Evolutionary conservation across 257 asterid species (phyloP).

Genomic region (Solanum infundibuliforme): DNA sequence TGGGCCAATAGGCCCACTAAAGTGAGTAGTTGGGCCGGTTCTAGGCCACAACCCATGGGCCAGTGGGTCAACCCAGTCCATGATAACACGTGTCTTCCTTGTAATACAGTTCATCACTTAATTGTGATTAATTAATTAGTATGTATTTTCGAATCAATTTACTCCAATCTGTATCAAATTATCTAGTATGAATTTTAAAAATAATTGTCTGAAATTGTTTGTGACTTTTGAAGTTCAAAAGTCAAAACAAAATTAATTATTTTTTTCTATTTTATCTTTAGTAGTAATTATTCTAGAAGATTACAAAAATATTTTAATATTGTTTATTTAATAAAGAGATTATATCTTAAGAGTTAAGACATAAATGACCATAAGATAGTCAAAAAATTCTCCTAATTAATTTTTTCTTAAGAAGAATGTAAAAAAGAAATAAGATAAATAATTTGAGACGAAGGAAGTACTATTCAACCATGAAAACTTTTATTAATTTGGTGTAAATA

Average conservation of each 20-base stretch:
- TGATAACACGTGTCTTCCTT: background rate
- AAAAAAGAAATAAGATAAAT: too few relatives aligned
- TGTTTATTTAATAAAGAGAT: background rate
- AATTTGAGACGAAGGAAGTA: background rate
- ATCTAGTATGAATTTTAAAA: background rate
- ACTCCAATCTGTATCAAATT: background rate
- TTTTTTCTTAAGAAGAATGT: background rate
- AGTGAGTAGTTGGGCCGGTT: background rate
- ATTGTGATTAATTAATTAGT: background rate
- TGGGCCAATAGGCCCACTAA: background rate
- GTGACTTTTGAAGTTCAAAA: background rate
- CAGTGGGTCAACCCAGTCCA: background rate
- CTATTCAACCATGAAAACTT: background rate
- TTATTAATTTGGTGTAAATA: background rate
- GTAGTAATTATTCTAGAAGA: background rate
- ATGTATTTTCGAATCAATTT: background rate
- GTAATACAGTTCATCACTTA: background rate
- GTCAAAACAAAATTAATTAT: background rate
- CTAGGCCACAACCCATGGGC: background rate
- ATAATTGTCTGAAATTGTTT: too few relatives aligned
- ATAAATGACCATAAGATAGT: too few relatives aligned
- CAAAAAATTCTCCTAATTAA: rapidly evolving
- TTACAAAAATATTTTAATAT: too few relatives aligned
- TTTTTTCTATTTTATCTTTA: too few relatives aligned
- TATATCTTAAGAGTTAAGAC: background rate